phyloP scores from a whole-genome alignment of 257 asterid genomes.

The Striga asiatica region DNA sequence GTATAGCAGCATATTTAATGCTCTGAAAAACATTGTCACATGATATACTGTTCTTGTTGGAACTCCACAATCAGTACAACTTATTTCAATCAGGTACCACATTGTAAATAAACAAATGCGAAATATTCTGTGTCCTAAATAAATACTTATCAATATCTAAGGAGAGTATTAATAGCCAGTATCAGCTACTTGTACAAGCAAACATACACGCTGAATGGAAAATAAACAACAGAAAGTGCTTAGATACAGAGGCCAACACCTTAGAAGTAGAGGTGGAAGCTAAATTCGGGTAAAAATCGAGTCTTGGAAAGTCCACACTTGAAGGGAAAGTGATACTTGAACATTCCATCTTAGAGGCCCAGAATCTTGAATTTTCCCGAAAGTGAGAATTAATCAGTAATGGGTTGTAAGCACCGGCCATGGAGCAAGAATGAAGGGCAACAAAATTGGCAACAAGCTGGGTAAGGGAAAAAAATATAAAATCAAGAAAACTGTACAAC shows the following conservation, averaged over 20 bases:
- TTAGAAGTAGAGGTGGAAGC: conserved; percentile 24
- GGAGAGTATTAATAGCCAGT: neutral
- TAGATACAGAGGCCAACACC: conserved; percentile 17
- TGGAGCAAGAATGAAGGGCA: too few relatives aligned
- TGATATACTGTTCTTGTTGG: neutral
- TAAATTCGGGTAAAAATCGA: conserved; percentile 22
- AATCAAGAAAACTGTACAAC: neutral
- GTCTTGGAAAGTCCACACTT: conserved; percentile 26
- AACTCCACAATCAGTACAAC: neutral
- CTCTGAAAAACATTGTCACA: neutral
- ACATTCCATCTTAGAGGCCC: conserved; percentile 27
- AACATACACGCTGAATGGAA: neutral
- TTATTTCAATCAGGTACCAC: neutral
- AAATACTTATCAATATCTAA: neutral
- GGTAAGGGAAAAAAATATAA: neutral
- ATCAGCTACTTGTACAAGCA: neutral
- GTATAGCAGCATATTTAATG: too few relatives aligned
- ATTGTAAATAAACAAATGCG: neutral
- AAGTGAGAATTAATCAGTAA: conserved; percentile 25
- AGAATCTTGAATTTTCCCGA: conserved; percentile 25
- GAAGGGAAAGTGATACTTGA: conserved; percentile 27
- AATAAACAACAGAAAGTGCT: neutral
- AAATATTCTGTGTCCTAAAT: neutral
- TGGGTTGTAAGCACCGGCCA: conserved; percentile 44
- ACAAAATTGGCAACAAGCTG: too few relatives aligned